Percentiles rank a stretch among this genome's conserved stretches.
Evolutionary conservation across 768 basidiomycete species (phyloP).

Genomic region (Cyclocybe cylindracea): DNA sequence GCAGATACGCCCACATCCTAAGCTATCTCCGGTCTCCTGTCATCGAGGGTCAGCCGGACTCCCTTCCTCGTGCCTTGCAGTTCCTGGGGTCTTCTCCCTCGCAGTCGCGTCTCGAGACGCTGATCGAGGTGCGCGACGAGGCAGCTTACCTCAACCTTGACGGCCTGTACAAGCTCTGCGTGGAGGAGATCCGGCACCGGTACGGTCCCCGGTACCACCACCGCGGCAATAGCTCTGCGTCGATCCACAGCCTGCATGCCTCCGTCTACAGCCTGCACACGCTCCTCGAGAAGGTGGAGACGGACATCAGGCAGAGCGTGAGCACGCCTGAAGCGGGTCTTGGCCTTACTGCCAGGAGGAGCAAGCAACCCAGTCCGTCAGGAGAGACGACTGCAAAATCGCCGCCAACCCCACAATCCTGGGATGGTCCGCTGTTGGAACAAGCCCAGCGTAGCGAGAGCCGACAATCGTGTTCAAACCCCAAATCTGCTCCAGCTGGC

Average conservation of each 20-base stretch:
- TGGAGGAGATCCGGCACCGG: conserved; percentile 60
- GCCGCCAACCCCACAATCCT: conserved; percentile 48
- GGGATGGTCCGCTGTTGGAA: conserved; percentile 32
- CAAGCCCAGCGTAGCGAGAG: conserved; percentile 27
- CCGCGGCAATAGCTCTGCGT: conserved; percentile 40
- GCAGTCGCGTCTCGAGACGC: conserved; percentile 54
- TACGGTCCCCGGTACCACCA: conserved; percentile 42
- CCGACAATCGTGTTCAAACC: conserved; percentile 36
- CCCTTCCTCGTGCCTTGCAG: conserved; percentile 62
- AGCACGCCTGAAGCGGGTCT: neutral
- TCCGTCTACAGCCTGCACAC: conserved; percentile 65
- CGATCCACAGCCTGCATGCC: conserved; percentile 48
- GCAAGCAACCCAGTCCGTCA: conserved; percentile 1
- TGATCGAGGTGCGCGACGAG: conserved; percentile 80
- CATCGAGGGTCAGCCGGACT: conserved; percentile 45
- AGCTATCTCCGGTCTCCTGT: conserved; percentile 65
- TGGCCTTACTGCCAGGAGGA: neutral
- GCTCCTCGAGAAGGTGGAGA: conserved; percentile 54
- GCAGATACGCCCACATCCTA: conserved; percentile 71
- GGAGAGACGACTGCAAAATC: conserved; percentile 20
- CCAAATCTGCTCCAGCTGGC: conserved; percentile 24
- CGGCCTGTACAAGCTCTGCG: conserved; percentile 64
- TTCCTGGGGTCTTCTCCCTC: conserved; percentile 39
- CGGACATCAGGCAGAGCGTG: conserved; percentile 21
- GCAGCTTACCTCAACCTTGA: conserved; percentile 73